phyloP scores from a whole-genome alignment of 2,329 filamentous ascomycete genomes.

The Hymenotorrendiella dingleyae region DNA sequence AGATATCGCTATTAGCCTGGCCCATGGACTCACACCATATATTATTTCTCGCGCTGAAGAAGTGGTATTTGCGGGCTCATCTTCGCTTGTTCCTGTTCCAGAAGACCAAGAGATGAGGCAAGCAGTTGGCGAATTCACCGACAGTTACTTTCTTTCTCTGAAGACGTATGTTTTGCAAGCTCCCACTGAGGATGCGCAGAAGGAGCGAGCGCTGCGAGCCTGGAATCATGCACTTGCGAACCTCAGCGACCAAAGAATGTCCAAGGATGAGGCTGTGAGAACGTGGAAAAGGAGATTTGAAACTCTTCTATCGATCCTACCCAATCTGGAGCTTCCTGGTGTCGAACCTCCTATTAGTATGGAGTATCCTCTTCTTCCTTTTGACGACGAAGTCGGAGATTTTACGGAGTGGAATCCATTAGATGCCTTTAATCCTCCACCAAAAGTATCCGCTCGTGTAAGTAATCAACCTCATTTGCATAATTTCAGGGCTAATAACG shows the following conservation, averaged over 20 bases:
- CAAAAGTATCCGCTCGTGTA: no score
- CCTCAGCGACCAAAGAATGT: not conserved
- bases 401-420: constrained; percentile 1
- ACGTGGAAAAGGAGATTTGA: not conserved
- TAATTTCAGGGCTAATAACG: not conserved
- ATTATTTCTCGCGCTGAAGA: not conserved
- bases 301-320: not conserved
- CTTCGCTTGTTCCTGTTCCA: not conserved
- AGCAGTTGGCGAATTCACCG: not conserved
- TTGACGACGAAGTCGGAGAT: not conserved
- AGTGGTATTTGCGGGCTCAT: not conserved
- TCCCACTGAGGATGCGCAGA: not conserved
- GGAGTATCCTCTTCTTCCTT: not conserved
- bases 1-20: not conserved
- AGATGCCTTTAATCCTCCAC: not conserved
- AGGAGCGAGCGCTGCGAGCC: not conserved
- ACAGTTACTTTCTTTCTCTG: not conserved
- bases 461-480: not conserved
- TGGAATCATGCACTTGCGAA: constrained; percentile 1
- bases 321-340: not conserved
- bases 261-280: not conserved
- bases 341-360: not conserved
- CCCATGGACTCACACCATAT: not conserved
- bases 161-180: not conserved
- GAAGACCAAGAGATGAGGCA: not conserved